Conservation (phyloP, 768 basidiomycete species). For the Xanthoconium purpureum region DNA sequence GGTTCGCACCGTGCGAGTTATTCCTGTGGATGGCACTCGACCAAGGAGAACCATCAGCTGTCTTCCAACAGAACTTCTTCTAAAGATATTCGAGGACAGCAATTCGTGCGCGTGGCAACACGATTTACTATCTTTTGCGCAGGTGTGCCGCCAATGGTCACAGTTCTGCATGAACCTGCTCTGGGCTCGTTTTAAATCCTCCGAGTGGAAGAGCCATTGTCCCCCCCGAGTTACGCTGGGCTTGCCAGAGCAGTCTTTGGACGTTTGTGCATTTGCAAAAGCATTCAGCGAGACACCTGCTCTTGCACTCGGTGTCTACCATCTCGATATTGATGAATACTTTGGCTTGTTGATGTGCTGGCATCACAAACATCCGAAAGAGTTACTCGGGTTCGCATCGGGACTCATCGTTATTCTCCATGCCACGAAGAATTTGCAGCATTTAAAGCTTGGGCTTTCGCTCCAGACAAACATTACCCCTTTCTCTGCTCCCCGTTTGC, state of each 20-base stretch:
- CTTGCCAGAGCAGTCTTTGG: background rate
- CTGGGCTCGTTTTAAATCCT: background rate
- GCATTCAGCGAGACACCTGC: background rate
- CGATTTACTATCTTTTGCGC: conserved; percentile 3
- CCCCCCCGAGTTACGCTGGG: no score
- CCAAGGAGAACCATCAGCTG: background rate
- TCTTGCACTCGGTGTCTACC: background rate
- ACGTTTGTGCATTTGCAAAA: background rate
- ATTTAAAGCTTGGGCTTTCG: background rate
- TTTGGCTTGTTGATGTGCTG: background rate
- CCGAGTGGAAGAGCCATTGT: background rate
- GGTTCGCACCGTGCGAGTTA: background rate
- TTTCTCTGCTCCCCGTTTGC: background rate
- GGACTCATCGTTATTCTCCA: background rate
- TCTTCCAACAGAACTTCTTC: conserved; percentile 1
- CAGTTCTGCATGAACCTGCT: background rate
- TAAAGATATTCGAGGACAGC: background rate
- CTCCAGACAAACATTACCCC: background rate
- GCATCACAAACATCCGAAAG: background rate
- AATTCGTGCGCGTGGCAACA: background rate
- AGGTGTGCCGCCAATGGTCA: conserved; percentile 10
- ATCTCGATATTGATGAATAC: background rate
- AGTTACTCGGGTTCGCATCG: background rate
- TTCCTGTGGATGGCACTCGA: background rate
- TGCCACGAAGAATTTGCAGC: background rate